Evolutionary conservation across 192 early-diverging fungal genomes (phyloP), one percentile per base, ranked within the genome.

Genomic region (Pilaira anomala): DNA sequence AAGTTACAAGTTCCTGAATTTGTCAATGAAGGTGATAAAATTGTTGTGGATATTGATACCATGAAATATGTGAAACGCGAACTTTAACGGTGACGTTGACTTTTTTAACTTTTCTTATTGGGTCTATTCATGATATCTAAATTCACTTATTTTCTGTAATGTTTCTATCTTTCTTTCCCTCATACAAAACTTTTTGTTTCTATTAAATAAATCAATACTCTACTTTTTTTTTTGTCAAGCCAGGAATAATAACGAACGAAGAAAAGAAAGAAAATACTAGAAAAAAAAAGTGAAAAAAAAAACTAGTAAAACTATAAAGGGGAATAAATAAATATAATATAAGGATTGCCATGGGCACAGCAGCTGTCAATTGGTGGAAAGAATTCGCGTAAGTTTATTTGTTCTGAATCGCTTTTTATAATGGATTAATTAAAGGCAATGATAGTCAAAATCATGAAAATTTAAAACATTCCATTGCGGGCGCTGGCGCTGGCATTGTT

Each of bases 401-500:
- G 3, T 45, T 12, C 12, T 45, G 5, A 7, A 3, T 46, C 4
- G 5, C 16, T 46, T 11, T 46, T 2, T 46, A 14, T 24, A 22
- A 41, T 58, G 16, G 22, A 36, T 22, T 50, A 50, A 3, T 50
- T 7, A 12, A 25, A 50, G 19, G 25, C 24, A 26, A 50, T 8
- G 9, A 50, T 48, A 73, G 71, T 44, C 57, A 67, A 41, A 62
- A 66, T 30, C 71, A 79, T 67, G 78, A 81, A 62, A 84, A 81
- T 73, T 57, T 90, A 42, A 91, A 88, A 63, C 87, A 88, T 67
- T 86, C 89, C 6, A 73, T 93, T 62, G 88, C 93, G 33, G 93
- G 93, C 45, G 93, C 91, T 7, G 87, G 83, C 25, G 88, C 90
- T 19, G 93, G 92, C 50, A 78, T 83, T 67, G 91, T 92, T 18